Percentiles rank a stretch among this genome's conserved stretches.
Conservation (phyloP, 2,329 filamentous ascomycete genomes). For the Aureobasidium sp. region DNA sequence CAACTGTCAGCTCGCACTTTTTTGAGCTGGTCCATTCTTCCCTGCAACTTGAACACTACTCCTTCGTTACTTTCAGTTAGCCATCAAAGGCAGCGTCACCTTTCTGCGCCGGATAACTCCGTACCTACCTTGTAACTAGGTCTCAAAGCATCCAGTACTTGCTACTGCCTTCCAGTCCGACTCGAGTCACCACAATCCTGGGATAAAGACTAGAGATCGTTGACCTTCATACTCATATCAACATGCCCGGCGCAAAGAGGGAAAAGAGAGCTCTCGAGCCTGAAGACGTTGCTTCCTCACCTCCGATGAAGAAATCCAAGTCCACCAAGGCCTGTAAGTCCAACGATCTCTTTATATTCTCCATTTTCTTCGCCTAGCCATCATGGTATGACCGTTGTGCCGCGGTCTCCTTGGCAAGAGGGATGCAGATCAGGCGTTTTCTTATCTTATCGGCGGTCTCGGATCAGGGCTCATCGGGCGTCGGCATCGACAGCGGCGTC, state of each 20-base stretch:
- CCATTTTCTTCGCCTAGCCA: not conserved
- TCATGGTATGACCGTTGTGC: not conserved
- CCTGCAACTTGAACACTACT: not conserved
- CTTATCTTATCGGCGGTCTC: constrained; percentile 13
- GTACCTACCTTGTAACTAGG: not conserved
- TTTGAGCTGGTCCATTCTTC: not conserved
- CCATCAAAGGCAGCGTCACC: not conserved
- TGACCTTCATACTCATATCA: not conserved
- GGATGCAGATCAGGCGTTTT: not conserved
- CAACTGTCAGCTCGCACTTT: not conserved
- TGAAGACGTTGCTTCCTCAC: not conserved
- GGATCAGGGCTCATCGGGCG: constrained; percentile 4
- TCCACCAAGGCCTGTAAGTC: not conserved
- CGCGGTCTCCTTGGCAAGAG: not conserved
- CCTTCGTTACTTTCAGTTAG: not conserved
- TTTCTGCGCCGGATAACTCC: too few relatives aligned
- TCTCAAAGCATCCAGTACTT: not conserved
- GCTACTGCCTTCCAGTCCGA: not conserved
- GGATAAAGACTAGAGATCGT: not conserved
- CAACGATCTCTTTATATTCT: not conserved
- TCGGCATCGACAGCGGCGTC: not conserved
- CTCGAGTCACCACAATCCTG: not conserved
- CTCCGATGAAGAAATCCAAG: not conserved
- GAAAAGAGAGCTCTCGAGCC: not conserved
- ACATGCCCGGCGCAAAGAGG: not conserved